Base-by-base conservation (phyloP, 2,329 filamentous ascomycete species). In the Xylaria digitata region DNA sequence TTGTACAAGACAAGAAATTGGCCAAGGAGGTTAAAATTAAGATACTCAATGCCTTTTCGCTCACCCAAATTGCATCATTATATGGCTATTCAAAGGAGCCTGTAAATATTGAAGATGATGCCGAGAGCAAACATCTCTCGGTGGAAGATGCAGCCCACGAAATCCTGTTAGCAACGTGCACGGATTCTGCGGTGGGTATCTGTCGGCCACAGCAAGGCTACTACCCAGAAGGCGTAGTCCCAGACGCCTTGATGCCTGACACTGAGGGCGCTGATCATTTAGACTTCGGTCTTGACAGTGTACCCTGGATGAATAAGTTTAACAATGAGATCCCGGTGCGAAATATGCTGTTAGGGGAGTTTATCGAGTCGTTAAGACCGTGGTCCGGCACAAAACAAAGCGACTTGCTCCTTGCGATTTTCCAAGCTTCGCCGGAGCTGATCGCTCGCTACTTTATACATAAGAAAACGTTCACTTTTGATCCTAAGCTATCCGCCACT, bases 401-500 rank as follows among this genome's bases (percentile, higher is more conserved):
- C 72, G 91, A 97, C 72, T 85, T 99, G 9, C 81, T 97, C 1
- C 82, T 95, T 4, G 85, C 90, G 3, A 93, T 97, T 40, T 97
- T 99, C 76, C 85, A 84, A 68, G 87, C 88, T 7, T 92, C 91
- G 0, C 95, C 96, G 0, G 96, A 98, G 79, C 85, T 98, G 2
- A 87, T 97, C 1, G 91, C 93, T 49, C 90, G 94, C 74, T 99
- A 96, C 78, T 98, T 97, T 75, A 84, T 89, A 49, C 90, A 88
- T 76, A 94, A 93, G 75, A 89, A 87, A 67, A 87, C 90, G 61
- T 96, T 98, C 74, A 88, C 90, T 0, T 93, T 97, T 69, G 94
- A 98, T 48, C 94, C 96, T 0, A 98, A 97, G 76, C 85, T 96
- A 5, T 96, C 94, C 2, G 90, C 94, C 50, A 96, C 94, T 0